Evolutionary conservation across 2,329 filamentous ascomycete species (phyloP), one percentile per base, ranked within the genome.

Genomic region (Chaetomiaceae sp.): DNA sequence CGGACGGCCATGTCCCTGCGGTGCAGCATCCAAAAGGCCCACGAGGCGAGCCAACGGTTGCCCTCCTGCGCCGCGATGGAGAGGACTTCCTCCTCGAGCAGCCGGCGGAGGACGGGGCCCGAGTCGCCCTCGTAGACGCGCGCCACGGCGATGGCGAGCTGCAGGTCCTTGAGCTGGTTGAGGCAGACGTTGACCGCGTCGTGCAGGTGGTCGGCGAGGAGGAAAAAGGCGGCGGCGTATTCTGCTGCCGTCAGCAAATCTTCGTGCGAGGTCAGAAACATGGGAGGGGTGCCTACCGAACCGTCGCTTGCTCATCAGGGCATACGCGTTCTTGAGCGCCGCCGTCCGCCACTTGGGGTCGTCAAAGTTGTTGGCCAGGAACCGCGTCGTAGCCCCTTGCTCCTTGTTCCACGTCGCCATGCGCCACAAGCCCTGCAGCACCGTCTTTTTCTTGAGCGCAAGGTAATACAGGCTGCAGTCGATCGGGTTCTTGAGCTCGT

Each of bases 281-380:
- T 2, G 14, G 9, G 15, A 22, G 29, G 20, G 17, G 9, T 12
- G 65, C 78, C 66, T 70, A 90, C 87, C 82, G 68, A 96, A 96
- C 46, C 94, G 80, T 40, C 90, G 82, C 70, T 91, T 95, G 60
- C 92, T 94, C 66, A 99, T 85, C 51, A 99, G 72, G 3, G 94
- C 92, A 71, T 96, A 99, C 0, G 94, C 94, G 68, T 99, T 99
- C 71, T 99, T 99, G 55, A 95, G 74, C 0, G 94, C 94, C 4
- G 89, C 84, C 1, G 88, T 95, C 67, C 82, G 88, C 89, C 94
- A 97, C 61, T 89, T 87, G 0, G 85, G 79, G 57, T 96, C 88
- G 4, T 83, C 78, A 68, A 99, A 99, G 68, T 97, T 91, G 65
- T 96, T 95, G n/a, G 86, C 80, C 20, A 99, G 75, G 27, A 99